A percentile compares a stretch with the other conserved stretches of the same genome.
phyloP scores from a whole-genome alignment of 306 rosid species.

The Vigna reflexopilosa region DNA sequence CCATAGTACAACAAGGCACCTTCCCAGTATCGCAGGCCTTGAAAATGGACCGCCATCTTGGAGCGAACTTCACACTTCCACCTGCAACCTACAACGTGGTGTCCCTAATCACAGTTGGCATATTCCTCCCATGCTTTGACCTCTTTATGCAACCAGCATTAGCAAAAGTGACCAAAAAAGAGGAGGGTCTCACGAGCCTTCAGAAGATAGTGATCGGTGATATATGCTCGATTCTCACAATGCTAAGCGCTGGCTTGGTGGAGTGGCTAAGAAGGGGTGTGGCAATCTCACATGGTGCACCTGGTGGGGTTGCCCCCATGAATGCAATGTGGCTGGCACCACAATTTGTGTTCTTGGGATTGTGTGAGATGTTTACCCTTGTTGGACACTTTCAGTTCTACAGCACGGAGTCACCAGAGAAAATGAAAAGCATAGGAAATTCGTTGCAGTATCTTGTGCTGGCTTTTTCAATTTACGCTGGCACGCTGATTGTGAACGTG shows the following conservation, averaged over 20 bases:
- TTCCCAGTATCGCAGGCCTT: constrained; percentile 48
- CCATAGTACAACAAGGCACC: constrained; percentile 46
- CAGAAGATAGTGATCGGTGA: constrained; percentile 40
- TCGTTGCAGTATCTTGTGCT: constrained; percentile 28
- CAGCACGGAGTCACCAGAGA: constrained; percentile 52
- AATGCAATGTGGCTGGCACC: constrained; percentile 54
- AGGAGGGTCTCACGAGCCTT: constrained; percentile 38
- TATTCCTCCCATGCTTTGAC: constrained; percentile 36
- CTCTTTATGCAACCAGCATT: neutral
- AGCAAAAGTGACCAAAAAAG: constrained; percentile 29
- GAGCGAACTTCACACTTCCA: constrained; percentile 14
- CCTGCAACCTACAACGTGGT: constrained; percentile 22
- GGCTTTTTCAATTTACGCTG: constrained; percentile 17
- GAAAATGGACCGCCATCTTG: constrained; percentile 35
- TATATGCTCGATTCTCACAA: constrained; percentile 12
- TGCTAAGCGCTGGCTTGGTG: constrained; percentile 33
- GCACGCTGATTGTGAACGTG: constrained; percentile 31
- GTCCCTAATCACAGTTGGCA: constrained; percentile 28
- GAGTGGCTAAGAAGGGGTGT: constrained; percentile 30
- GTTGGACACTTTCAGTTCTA: constrained; percentile 57
- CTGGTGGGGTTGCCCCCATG: constrained; percentile 22
- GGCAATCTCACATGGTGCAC: neutral
- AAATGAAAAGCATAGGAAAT: constrained; percentile 54
- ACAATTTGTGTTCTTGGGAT: constrained; percentile 39
- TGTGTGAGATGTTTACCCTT: constrained; percentile 43